These are phyloP conservation scores for Nemania abortiva DNA, from an alignment of 2,329 filamentous ascomycete species.

Conservation along the genomic window DNA sequence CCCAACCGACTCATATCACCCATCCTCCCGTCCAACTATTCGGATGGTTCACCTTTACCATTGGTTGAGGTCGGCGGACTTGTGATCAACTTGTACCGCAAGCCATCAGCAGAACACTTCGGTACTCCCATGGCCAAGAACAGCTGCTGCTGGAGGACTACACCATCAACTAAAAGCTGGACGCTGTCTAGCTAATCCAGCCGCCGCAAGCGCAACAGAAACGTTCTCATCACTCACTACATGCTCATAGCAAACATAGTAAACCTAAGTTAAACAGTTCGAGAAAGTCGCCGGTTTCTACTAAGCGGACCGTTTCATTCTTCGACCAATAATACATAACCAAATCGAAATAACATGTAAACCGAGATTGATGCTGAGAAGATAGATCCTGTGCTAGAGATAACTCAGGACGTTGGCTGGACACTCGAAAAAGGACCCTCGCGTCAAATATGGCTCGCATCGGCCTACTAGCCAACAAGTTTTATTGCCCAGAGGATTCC, in stretches of 20 bases:
- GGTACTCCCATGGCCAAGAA: neutral
- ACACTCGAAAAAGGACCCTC: neutral
- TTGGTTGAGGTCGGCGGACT: conserved; percentile 11
- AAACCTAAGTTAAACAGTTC: neutral
- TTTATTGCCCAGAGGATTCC: neutral
- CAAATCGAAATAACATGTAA: neutral
- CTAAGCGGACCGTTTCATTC: neutral
- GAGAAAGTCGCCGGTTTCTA: neutral
- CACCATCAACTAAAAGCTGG: no score
- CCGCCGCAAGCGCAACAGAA: neutral
- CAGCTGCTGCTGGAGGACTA: neutral
- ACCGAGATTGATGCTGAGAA: neutral
- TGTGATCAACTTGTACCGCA: neutral
- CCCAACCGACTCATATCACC: conserved; percentile 14
- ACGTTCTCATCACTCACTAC: neutral
- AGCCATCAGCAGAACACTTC: neutral
- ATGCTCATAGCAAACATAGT: neutral
- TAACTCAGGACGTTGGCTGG: no score
- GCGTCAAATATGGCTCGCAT: neutral
- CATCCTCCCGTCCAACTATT: neutral
- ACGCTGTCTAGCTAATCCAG: neutral
- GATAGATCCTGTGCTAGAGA: neutral
- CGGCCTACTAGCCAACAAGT: neutral
- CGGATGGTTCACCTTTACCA: neutral
- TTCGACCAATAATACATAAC: neutral